Evolutionary conservation across 495 filamentous ascomycete species (phyloP).

Genomic region (Daldinia concentrica): DNA sequence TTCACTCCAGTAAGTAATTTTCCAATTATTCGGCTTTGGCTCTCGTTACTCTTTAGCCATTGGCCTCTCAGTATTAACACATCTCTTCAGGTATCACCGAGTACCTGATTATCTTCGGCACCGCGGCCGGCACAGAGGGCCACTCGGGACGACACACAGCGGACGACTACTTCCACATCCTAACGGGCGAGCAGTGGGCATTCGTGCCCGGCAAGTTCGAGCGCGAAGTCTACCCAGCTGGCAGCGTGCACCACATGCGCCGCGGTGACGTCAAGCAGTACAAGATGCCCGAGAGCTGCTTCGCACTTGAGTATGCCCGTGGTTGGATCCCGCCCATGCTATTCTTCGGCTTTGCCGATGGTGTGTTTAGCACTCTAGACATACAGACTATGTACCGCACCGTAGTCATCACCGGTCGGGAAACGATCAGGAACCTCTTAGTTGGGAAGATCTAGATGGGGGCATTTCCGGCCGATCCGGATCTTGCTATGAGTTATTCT

Average conservation of each 20-base stretch:
- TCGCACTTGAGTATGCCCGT: constrained; percentile 86
- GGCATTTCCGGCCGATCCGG: neutral
- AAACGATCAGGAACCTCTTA: constrained; percentile 77
- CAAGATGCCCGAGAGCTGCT: constrained; percentile 80
- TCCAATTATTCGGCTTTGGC: neutral
- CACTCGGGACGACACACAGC: constrained; percentile 87
- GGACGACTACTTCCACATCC: constrained; percentile 93
- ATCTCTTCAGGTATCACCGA: constrained; percentile 66
- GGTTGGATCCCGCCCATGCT: constrained; percentile 93
- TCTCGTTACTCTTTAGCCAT: neutral
- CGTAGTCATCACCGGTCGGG: constrained; percentile 70
- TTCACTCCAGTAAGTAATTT: constrained; percentile 73
- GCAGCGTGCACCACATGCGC: constrained; percentile 78
- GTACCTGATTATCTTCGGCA: constrained; percentile 85
- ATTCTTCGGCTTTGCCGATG: constrained; percentile 85
- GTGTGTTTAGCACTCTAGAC: constrained; percentile 77
- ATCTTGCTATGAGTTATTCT: neutral
- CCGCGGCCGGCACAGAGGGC: constrained; percentile 86
- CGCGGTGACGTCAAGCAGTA: constrained; percentile 87
- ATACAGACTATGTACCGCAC: constrained; percentile 82
- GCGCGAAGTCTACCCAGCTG: constrained; percentile 78
- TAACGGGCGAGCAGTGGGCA: constrained; percentile 75
- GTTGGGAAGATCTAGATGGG: constrained; percentile 71
- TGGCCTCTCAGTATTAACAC: constrained; percentile 22
- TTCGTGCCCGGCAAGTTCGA: constrained; percentile 74